These are phyloP conservation scores for Gymnopilus junonius DNA, from an alignment of 768 basidiomycete species.

Conservation along the genomic window DNA sequence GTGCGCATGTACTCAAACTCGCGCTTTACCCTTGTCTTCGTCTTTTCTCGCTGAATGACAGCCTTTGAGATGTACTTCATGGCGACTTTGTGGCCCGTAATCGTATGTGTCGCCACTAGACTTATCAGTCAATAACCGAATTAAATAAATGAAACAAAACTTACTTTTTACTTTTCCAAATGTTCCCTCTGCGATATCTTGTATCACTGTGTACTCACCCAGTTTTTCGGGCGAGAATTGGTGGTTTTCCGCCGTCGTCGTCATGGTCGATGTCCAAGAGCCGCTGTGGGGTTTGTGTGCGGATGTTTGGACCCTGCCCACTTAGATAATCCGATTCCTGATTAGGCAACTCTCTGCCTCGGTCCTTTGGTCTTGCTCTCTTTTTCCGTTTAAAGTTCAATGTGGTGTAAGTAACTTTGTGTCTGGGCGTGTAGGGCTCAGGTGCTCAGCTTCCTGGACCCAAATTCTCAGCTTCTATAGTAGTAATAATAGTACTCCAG, in stretches of 20 bases:
- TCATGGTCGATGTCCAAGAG: background rate
- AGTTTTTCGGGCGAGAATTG: constrained; percentile 70
- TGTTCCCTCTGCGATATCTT: constrained; percentile 93
- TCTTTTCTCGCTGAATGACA: constrained; percentile 89
- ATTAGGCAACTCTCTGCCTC: too few species aligned
- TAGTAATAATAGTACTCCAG: too few species aligned
- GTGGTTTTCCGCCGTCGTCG: constrained; percentile 29
- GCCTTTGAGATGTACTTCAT: constrained; percentile 98
- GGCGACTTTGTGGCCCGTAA: constrained; percentile 95
- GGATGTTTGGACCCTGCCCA: background rate
- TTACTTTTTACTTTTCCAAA: constrained; percentile 99
- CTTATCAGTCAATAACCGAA: constrained; percentile 15
- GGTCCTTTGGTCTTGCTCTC: too few species aligned
- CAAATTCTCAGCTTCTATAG: background rate
- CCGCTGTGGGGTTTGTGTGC: background rate
- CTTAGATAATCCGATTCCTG: background rate
- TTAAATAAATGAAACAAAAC: too few species aligned
- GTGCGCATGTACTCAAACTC: constrained; percentile 98
- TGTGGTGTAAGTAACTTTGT: too few species aligned
- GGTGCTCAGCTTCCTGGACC: too few species aligned
- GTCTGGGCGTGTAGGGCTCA: too few species aligned
- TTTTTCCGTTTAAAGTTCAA: too few species aligned
- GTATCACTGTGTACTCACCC: constrained; percentile 87
- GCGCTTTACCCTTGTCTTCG: constrained; percentile 88
- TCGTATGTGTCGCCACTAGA: constrained; percentile 91